A percentile compares a stretch with the other conserved stretches of the same genome.
These are phyloP conservation scores for Filobasidium floriforme DNA, from an alignment of 768 basidiomycete species.

Conservation along the genomic window DNA sequence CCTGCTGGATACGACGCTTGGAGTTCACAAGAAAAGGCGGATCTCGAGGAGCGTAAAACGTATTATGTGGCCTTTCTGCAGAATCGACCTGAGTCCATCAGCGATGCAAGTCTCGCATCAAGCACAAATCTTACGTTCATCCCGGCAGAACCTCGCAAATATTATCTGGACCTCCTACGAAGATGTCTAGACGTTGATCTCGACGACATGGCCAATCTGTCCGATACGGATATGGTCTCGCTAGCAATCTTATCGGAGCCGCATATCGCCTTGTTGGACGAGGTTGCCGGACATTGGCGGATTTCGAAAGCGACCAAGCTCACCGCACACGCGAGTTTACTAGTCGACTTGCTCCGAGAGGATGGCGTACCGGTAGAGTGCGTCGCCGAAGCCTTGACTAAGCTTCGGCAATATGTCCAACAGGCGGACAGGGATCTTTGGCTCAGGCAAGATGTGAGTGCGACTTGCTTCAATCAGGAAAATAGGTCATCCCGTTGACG, in stretches of 20 bases:
- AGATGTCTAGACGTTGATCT: slow-evolving; percentile 75
- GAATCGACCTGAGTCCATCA: background rate
- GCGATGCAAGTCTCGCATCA: background rate
- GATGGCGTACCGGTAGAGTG: slow-evolving; percentile 91
- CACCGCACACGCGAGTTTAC: slow-evolving; percentile 71
- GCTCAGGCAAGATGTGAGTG: slow-evolving; percentile 72
- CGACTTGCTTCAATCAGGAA: background rate
- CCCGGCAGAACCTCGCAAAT: slow-evolving; percentile 44
- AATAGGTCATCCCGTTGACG: background rate
- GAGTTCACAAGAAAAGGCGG: background rate
- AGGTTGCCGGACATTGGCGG: slow-evolving; percentile 84
- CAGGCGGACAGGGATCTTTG: slow-evolving; percentile 69
- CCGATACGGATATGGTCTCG: slow-evolving; percentile 83
- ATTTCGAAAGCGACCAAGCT: slow-evolving; percentile 70
- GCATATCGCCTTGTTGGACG: slow-evolving; percentile 75
- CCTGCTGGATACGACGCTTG: background rate
- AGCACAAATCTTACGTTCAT: background rate
- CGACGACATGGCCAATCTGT: slow-evolving; percentile 82
- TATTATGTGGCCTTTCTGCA: background rate
- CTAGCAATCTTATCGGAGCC: slow-evolving; percentile 73
- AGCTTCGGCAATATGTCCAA: slow-evolving; percentile 60
- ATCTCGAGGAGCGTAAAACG: background rate
- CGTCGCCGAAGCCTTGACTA: slow-evolving; percentile 76
- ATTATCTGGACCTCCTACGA: slow-evolving; percentile 76
- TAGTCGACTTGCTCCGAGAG: slow-evolving; percentile 77